Evolutionary conservation across 257 asterid genomes (phyloP).

Genomic region (Knoxia roxburghii): DNA sequence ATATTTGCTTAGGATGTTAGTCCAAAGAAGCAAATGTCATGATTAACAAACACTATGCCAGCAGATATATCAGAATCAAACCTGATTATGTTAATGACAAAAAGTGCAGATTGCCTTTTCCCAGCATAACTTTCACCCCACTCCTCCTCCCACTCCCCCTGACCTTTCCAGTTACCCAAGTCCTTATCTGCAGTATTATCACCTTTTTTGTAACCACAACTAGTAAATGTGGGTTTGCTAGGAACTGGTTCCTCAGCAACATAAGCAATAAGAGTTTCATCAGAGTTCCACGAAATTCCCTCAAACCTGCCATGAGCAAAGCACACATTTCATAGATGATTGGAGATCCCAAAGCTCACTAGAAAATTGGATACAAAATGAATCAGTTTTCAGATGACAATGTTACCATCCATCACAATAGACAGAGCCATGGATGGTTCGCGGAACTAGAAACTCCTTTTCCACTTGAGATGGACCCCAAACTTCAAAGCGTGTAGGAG

Average conservation of each 20-base stretch:
- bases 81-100: slow-evolving; percentile 65
- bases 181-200: slow-evolving; percentile 58
- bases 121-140: slow-evolving; percentile 97
- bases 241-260: slow-evolving; percentile 79
- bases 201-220: slow-evolving; percentile 54
- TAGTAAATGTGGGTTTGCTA: slow-evolving; percentile 56
- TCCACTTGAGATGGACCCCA: slow-evolving; percentile 77
- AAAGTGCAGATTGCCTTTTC: slow-evolving; percentile 83
- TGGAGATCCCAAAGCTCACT: not conserved
- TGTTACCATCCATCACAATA: slow-evolving; percentile 90
- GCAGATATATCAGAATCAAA: slow-evolving; percentile 15
- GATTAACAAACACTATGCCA: slow-evolving; percentile 8
- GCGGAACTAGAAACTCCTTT: slow-evolving; percentile 63
- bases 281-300: slow-evolving; percentile 86
- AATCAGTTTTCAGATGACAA: slow-evolving; percentile 1
- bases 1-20: slow-evolving; percentile 14
- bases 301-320: slow-evolving; percentile 66
- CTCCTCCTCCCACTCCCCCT: slow-evolving; percentile 96
- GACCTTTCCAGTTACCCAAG: slow-evolving; percentile 75
- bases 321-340: slow-evolving; percentile 1
- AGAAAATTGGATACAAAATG: not conserved
- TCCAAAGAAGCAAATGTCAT: slow-evolving; percentile 12
- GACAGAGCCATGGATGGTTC: slow-evolving; percentile 70
- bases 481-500: slow-evolving; percentile 75
- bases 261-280: slow-evolving; percentile 74